phyloP scores from a whole-genome alignment of 345 rosid species.

The Eucalyptus caleyi region DNA sequence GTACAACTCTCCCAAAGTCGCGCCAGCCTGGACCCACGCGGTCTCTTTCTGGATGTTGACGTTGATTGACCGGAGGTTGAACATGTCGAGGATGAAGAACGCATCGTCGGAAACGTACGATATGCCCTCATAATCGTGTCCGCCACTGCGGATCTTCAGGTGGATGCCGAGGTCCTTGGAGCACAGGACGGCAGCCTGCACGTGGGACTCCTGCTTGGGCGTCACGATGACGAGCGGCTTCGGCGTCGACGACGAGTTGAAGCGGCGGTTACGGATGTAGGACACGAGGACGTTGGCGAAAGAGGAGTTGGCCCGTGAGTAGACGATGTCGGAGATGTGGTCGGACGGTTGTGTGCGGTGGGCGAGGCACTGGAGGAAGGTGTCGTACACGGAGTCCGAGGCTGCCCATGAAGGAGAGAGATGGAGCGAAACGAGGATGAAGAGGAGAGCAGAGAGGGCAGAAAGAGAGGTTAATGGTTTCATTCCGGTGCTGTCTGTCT shows the following conservation, averaged over 20 bases:
- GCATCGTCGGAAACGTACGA: neutral
- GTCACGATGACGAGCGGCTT: neutral
- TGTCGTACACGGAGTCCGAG: neutral
- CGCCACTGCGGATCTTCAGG: neutral
- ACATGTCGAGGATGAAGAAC: neutral
- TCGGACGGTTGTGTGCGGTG: neutral
- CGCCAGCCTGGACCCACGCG: conserved; percentile 18
- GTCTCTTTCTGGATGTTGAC: conserved; percentile 9
- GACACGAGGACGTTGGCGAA: neutral
- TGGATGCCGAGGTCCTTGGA: neutral
- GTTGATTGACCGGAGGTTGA: neutral
- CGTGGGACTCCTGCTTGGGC: neutral
- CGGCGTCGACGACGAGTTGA: neutral
- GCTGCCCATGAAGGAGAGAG: neutral
- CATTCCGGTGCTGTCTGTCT: neutral
- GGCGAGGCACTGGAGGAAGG: neutral
- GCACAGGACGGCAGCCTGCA: neutral
- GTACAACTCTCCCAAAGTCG: conserved; percentile 37
- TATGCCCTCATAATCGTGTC: neutral
- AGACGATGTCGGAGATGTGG: neutral
- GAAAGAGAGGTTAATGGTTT: neutral
- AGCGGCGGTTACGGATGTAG: neutral
- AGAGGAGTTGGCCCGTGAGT: neutral
- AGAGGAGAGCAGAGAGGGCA: neutral
- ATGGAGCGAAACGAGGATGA: neutral